These are phyloP conservation scores for Chrysanthemum lavandulifolium DNA, from an alignment of 129 eudicot species.

Conservation along the genomic window DNA sequence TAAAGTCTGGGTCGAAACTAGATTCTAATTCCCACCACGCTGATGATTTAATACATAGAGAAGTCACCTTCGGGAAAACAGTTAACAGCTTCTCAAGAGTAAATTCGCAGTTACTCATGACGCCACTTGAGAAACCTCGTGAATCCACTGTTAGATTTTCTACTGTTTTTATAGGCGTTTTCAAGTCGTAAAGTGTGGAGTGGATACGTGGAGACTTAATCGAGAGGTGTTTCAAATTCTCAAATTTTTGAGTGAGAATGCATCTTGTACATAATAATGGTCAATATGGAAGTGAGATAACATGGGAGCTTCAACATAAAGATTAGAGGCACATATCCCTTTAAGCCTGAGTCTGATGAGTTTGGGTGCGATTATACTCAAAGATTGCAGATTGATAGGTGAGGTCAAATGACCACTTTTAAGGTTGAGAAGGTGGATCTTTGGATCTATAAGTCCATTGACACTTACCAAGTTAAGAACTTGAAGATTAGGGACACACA, in stretches of 20 bases:
- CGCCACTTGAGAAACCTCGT: slow-evolving; percentile 21
- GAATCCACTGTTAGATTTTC: slow-evolving; percentile 42
- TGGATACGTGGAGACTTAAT: not conserved
- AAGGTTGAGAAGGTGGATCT: slow-evolving; percentile 6
- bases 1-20: slow-evolving; percentile 24
- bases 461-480: not conserved
- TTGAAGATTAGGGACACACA: slow-evolving; percentile 7
- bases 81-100: slow-evolving; percentile 42
- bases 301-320: slow-evolving; percentile 11
- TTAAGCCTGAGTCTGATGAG: not conserved
- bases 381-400: not conserved
- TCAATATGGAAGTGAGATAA: not conserved
- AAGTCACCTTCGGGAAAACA: slow-evolving; percentile 41
- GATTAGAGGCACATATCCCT: not conserved
- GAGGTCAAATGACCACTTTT: not conserved
- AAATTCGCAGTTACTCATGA: slow-evolving; percentile 30
- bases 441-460: not conserved
- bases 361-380: slow-evolving; percentile 9
- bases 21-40: slow-evolving; percentile 52
- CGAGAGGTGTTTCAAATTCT: not conserved
- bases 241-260: not conserved
- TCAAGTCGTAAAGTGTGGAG: not conserved
- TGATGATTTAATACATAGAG: slow-evolving; percentile 49
- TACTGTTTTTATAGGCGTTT: slow-evolving; percentile 26
- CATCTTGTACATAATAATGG: not conserved